These are phyloP conservation scores for Trebouxia sp. DNA, from an alignment of 139 green algal genomes.

Conservation along the genomic window DNA sequence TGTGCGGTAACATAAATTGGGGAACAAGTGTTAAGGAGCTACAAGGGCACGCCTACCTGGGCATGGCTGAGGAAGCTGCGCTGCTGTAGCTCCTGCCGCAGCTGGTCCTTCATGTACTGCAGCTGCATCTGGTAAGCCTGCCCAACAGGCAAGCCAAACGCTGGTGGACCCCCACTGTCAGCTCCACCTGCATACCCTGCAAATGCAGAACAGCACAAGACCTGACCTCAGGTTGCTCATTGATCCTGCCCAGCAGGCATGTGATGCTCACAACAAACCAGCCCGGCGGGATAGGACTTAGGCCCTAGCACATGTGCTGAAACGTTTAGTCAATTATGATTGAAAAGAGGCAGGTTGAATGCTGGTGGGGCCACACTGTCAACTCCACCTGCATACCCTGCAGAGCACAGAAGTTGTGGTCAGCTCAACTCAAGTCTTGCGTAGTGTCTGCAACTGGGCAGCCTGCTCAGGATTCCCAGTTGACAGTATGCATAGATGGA, in stretches of 20 bases:
- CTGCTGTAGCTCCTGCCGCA: constrained; percentile 78
- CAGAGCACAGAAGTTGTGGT: background rate
- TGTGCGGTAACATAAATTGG: too few relatives aligned
- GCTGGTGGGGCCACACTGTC: background rate
- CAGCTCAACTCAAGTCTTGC: background rate
- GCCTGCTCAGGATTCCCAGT: too few relatives aligned
- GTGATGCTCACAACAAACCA: too few relatives aligned
- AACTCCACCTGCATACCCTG: background rate
- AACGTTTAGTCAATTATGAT: too few relatives aligned
- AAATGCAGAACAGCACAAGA: too few relatives aligned
- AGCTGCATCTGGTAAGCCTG: constrained; percentile 39
- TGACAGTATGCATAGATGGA: too few relatives aligned
- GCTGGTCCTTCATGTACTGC: constrained; percentile 65
- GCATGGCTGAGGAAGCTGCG: constrained; percentile 61
- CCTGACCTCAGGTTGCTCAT: too few relatives aligned
- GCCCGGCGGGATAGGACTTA: too few relatives aligned
- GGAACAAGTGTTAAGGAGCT: too few relatives aligned
- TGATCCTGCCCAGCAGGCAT: too few relatives aligned
- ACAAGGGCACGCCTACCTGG: constrained; percentile 52
- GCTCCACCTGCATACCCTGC: background rate
- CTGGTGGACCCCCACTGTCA: background rate
- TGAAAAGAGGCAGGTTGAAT: background rate
- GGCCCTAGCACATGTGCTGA: too few relatives aligned
- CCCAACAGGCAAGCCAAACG: background rate
- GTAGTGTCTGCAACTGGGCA: too few relatives aligned